These are phyloP conservation scores for Chrysoporthe deuterocubensis DNA, from an alignment of 2,329 filamentous ascomycete species.

Conservation along the genomic window DNA sequence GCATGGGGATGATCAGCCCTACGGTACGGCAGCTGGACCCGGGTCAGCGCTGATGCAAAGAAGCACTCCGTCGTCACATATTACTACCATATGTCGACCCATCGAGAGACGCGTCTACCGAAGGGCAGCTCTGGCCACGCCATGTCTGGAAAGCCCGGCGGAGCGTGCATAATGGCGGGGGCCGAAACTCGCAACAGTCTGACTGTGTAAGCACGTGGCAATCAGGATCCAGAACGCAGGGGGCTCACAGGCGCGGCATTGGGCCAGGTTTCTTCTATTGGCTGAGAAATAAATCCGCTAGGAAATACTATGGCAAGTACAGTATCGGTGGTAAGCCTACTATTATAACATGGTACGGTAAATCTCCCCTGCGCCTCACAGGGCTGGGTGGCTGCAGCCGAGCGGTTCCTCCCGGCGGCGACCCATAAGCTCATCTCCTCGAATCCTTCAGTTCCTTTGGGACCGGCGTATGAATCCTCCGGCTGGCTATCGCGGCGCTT, in stretches of 20 bases:
- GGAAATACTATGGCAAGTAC: not conserved
- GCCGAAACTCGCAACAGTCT: not conserved
- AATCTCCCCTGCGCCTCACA: not conserved
- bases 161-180: not conserved
- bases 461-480: constrained; percentile 4
- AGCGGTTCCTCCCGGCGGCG: not conserved
- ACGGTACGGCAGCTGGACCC: too few species aligned
- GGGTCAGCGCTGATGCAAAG: too few species aligned
- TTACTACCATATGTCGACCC: too few species aligned
- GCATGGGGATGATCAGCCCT: too few species aligned
- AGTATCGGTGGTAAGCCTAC: not conserved
- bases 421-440: not conserved
- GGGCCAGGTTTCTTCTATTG: not conserved
- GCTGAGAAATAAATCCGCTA: not conserved
- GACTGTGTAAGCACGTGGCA: not conserved
- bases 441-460: constrained; percentile 8
- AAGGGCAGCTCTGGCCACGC: too few species aligned
- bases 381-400: not conserved
- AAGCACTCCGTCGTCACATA: too few species aligned
- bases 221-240: not conserved
- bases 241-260: not conserved
- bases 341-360: not conserved
- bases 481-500: constrained; percentile 10
- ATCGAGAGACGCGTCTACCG: too few species aligned
- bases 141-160: too few species aligned